Percentiles rank a stretch among this genome's conserved stretches.
These are phyloP conservation scores for Hypoxylon sp. DNA, from an alignment of 2,329 filamentous ascomycete species.

Conservation along the genomic window DNA sequence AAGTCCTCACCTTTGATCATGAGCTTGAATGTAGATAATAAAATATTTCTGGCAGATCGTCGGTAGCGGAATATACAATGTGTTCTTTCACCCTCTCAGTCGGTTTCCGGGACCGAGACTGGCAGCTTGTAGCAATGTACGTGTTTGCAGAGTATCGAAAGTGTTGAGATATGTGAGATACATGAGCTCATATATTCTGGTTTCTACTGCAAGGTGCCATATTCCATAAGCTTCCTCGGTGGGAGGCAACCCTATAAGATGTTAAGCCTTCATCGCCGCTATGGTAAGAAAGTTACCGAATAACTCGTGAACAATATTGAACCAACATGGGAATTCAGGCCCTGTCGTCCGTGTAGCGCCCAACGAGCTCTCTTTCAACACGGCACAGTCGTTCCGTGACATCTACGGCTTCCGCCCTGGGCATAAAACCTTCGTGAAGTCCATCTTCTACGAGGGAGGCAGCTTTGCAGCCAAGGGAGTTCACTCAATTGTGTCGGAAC, in stretches of 20 bases:
- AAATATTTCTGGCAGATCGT: conserved; percentile 10
- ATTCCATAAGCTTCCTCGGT: conserved; percentile 14
- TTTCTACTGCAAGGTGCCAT: conserved; percentile 1
- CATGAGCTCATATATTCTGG: conserved; percentile 3
- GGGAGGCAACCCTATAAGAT: conserved; percentile 24
- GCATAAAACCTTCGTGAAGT: conserved; percentile 42
- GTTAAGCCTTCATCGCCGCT: conserved; percentile 15
- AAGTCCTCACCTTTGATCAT: background rate
- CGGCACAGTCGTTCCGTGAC: conserved; percentile 53
- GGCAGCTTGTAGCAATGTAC: conserved; percentile 25
- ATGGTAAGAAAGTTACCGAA: conserved; percentile 16
- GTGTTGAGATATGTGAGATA: conserved; percentile 2
- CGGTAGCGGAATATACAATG: conserved; percentile 11
- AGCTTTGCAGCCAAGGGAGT: conserved; percentile 29
- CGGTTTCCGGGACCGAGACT: conserved; percentile 22
- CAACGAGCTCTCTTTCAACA: conserved; percentile 56
- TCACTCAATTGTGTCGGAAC: conserved; percentile 30
- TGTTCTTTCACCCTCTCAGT: conserved; percentile 20
- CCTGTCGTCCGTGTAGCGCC: conserved; percentile 55
- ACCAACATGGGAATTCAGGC: conserved; percentile 11
- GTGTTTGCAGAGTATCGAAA: conserved; percentile 3
- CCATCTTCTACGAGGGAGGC: conserved; percentile 38
- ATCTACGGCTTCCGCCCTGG: conserved; percentile 53
- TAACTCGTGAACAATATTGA: conserved; percentile 5
- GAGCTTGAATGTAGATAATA: background rate